Evolutionary conservation across 345 rosid species (phyloP), one percentile per base, ranked within the genome.

Genomic region (Moringa oleifera): DNA sequence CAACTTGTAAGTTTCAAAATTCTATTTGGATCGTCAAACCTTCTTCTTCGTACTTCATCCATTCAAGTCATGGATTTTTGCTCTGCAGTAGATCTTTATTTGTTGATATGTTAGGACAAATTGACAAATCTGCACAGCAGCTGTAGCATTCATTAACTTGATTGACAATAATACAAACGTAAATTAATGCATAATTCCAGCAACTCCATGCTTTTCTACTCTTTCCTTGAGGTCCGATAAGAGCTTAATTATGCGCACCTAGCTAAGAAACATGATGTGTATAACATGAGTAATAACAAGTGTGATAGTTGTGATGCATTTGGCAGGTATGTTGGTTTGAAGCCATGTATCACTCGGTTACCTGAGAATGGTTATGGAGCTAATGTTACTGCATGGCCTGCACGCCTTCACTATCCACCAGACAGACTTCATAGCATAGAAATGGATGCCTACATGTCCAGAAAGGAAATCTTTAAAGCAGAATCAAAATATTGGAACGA

Each of bases 401-500:
- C 70, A 59, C 85, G 87, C 37, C 82, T 86, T 62, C 81, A 80
- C 65, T 17, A 65, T 70, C 83, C 85, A n/a, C 87, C 87, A 21
- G 78, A 80, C 55, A 72, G 89, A 70, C 80, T 86, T 24, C 83
- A 75, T 23, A 82, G 80, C 79, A 80, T 82, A 67, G 74, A 74
- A 73, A 75, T 84, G 81, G 88, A 84, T 58, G 84, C 87, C 4
- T 63, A 58, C 62, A 75, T 75, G 65, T 82, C 86, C 21, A 84
- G 86, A 49, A 87, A 80, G 61, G 88, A 84, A 69, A 69, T 84
- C 52, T 73, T 80, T 57, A 80, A 64, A 61, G 93, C 88, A 68
- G 86, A 87, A 60, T 80, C 84, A 17, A 82, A 66, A 49, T 87
- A 80, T 66, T 87, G 90, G 90, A 61, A 75, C 18, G 82, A 80